A percentile compares a stretch with the other conserved stretches of the same genome.
Evolutionary conservation across 495 filamentous ascomycete genomes (phyloP).

Genomic region (Clavariopsis aquatica): DNA sequence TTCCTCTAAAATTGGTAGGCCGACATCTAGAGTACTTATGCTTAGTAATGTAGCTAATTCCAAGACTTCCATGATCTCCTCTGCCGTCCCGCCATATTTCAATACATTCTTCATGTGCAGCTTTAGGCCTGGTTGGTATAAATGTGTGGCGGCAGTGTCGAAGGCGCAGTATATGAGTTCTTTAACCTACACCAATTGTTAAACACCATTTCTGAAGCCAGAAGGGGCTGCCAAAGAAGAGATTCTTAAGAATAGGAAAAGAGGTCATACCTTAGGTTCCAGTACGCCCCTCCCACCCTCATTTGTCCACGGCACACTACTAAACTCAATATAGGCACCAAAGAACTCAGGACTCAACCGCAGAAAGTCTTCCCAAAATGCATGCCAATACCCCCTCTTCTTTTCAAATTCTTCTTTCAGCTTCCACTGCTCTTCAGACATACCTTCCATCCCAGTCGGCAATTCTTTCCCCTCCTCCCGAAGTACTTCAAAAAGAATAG

Average conservation of each 20-base stretch:
- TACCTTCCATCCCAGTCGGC: constrained; percentile 25
- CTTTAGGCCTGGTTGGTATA: constrained; percentile 50
- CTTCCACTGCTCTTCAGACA: constrained; percentile 37
- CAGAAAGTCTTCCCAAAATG: constrained; percentile 50
- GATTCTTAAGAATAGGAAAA: too few species aligned
- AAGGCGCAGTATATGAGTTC: constrained; percentile 53
- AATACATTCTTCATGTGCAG: constrained; percentile 52
- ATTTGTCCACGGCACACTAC: constrained; percentile 42
- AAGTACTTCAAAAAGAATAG: constrained; percentile 48
- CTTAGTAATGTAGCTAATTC: constrained; percentile 50
- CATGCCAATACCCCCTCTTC: constrained; percentile 51
- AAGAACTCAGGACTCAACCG: constrained; percentile 51
- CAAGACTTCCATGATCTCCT: constrained; percentile 51
- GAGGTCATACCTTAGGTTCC: constrained; percentile 45
- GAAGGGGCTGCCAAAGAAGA: too few species aligned
- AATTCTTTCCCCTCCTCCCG: constrained; percentile 44
- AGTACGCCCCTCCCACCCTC: constrained; percentile 38
- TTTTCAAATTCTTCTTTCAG: constrained; percentile 38
- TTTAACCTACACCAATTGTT: constrained; percentile 39
- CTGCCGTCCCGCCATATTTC: constrained; percentile 47
- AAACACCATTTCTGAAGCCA: neutral
- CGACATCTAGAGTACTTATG: constrained; percentile 45
- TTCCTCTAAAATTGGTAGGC: constrained; percentile 34
- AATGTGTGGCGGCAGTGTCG: constrained; percentile 49
- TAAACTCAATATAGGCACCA: constrained; percentile 49